Evolutionary conservation across 1,284 basidiomycete genomes (phyloP).

Genomic region (Sporisorium sorghi): DNA sequence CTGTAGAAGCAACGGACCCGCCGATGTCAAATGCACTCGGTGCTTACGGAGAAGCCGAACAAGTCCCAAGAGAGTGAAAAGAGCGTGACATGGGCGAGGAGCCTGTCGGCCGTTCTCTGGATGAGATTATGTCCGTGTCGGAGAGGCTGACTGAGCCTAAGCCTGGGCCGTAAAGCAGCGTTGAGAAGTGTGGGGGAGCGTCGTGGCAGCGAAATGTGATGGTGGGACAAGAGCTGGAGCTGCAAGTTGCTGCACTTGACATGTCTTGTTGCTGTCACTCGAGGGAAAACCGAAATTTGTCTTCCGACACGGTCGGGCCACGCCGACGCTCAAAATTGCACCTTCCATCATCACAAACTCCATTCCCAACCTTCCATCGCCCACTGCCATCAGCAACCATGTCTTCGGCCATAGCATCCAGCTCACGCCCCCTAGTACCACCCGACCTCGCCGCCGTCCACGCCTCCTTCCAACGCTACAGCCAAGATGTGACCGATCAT

Average conservation of each 20-base stretch:
- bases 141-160: not conserved
- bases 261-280: slow-evolving; percentile 11
- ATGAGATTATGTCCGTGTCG: not conserved
- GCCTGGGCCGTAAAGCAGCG: too few species aligned
- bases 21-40: not conserved
- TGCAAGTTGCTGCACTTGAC: slow-evolving; percentile 9
- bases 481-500: slow-evolving; percentile 44
- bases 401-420: slow-evolving; percentile 17
- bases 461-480: slow-evolving; percentile 40
- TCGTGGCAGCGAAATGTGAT: not conserved
- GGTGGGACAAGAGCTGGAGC: slow-evolving; percentile 2
- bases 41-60: not conserved
- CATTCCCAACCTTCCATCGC: not conserved
- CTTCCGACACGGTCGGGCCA: slow-evolving; percentile 8
- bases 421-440: slow-evolving; percentile 26
- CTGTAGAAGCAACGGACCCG: not conserved
- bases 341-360: not conserved
- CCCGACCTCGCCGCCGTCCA: slow-evolving; percentile 36
- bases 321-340: slow-evolving; percentile 6
- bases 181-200: too few species aligned
- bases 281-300: not conserved
- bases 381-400: slow-evolving; percentile 3
- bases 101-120: not conserved
- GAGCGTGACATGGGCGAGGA: not conserved
- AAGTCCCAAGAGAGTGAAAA: too few species aligned